Evolutionary conservation across 257 asterid genomes (phyloP).

Genomic region (Nicotiana benthamiana): DNA sequence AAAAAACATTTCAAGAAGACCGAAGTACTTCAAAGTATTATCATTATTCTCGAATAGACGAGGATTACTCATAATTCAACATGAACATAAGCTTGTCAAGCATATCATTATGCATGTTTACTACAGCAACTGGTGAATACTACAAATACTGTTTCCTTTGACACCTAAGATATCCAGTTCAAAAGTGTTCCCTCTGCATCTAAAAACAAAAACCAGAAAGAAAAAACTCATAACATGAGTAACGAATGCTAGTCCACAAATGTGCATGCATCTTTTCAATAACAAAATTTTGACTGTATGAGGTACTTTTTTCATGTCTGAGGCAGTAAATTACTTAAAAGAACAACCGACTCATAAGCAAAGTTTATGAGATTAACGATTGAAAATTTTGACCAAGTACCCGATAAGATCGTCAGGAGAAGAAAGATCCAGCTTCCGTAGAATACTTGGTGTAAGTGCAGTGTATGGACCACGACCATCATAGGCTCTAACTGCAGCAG

Average conservation of each 20-base stretch:
- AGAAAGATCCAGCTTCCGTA: conserved; percentile 45
- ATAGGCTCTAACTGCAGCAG: conserved; percentile 71
- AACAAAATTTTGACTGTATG: neutral
- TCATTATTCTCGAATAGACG: neutral
- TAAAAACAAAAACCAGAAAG: neutral
- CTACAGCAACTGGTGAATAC: neutral
- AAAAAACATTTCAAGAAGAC: neutral
- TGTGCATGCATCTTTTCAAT: neutral
- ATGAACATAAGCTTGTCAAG: neutral
- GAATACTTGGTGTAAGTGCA: conserved; percentile 38
- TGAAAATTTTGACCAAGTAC: conserved; percentile 27
- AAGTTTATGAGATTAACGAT: neutral
- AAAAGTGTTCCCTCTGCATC: neutral
- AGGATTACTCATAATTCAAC: neutral
- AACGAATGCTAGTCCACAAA: neutral
- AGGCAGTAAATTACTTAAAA: neutral
- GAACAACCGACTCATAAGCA: neutral
- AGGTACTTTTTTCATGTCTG: neutral
- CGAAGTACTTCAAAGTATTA: neutral
- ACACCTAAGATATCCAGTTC: neutral
- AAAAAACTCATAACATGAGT: neutral
- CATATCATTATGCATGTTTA: neutral
- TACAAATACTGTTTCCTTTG: neutral
- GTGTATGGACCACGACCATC: conserved; percentile 85
- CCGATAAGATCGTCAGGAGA: conserved; percentile 85